A percentile compares a stretch with the other conserved stretches of the same genome.
These are phyloP conservation scores for Durotheca rogersii DNA, from an alignment of 495 filamentous ascomycete genomes.

Conservation along the genomic window DNA sequence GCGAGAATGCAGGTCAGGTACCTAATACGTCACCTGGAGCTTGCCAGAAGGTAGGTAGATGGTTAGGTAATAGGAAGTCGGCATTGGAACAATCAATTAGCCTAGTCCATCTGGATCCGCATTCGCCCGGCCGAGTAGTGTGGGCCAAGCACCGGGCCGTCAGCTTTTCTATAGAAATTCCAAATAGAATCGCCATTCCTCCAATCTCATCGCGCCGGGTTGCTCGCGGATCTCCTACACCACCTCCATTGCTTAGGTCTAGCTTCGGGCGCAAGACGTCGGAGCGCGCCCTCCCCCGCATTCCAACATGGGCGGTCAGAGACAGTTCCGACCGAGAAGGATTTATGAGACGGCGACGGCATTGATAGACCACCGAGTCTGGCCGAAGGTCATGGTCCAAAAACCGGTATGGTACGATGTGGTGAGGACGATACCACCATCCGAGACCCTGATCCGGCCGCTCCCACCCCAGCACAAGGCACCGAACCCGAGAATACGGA, in stretches of 20 bases:
- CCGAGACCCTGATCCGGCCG: conserved; percentile 70
- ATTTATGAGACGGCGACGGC: conserved; percentile 32
- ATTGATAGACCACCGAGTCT: conserved; percentile 29
- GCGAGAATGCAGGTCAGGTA: not conserved
- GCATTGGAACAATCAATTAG: conserved; percentile 21
- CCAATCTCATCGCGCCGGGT: not conserved
- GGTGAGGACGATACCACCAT: conserved; percentile 72
- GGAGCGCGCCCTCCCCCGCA: too few relatives aligned
- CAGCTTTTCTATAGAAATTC: not conserved
- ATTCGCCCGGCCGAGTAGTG: not conserved
- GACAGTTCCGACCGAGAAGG: conserved; percentile 27
- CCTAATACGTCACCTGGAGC: too few relatives aligned
- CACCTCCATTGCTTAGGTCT: conserved; percentile 13
- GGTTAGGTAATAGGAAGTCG: not conserved
- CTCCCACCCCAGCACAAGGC: conserved; percentile 62
- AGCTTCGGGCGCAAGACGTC: too few relatives aligned
- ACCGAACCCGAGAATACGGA: conserved; percentile 52
- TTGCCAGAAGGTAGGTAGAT: not conserved
- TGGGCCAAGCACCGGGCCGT: too few relatives aligned
- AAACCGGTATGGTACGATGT: conserved; percentile 77
- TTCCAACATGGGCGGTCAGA: conserved; percentile 36
- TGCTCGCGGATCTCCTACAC: not conserved
- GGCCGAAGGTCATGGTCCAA: conserved; percentile 29
- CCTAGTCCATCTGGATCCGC: not conserved
- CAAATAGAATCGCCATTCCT: not conserved